Evolutionary conservation across 177 flowering plant genomes (phyloP), one percentile per base, ranked within the genome.

Genomic region (Vitis hybrid): DNA sequence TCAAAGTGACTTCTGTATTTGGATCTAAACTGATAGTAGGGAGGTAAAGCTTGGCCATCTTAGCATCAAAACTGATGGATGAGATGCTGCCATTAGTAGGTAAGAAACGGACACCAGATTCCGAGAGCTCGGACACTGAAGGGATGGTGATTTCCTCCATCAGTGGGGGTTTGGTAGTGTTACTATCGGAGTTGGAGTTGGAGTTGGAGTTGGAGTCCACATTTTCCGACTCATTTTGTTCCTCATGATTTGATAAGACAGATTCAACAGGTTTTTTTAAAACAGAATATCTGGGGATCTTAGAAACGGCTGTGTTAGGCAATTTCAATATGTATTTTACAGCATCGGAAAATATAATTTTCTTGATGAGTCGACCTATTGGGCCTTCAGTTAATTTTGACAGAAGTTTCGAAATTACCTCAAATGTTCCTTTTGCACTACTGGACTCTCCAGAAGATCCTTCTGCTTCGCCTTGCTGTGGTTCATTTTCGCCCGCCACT

Each of bases 1-100:
- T 70, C 57, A 79, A 46, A 2, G 73, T 11, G 6, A 72, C 74
- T 62, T 76, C 79, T 1, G 79, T 70, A 65, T 70, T 76, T 2
- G 56, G 52, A 5, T 76, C 75, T 55, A 79, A 18, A 32, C 64
- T 67, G 0, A 70, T 19, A 11, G 60, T 27, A 1, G 82, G 79
- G 51, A 79, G 82, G 63, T 76, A 63, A 24, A 79, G 35, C 0
- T 69, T 73, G 15, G 6, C 64, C 14, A 40, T 67, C 19, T 67
- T 73, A 9, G 49, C 9, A 13, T 79, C 79, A n/a, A 79, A 79
- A 13, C n/a, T 40, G 17, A 76, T 65, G 52, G 69, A 62, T 13
- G 70, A 35, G 48, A 79, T 18, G 73, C 58, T 40, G 8, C 79
- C 82, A 3, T 35, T 55, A 0, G 72, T 63, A 65, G 79, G 75